Evolutionary conservation across 768 basidiomycete species (phyloP).

Genomic region (Phylloporus sp.): DNA sequence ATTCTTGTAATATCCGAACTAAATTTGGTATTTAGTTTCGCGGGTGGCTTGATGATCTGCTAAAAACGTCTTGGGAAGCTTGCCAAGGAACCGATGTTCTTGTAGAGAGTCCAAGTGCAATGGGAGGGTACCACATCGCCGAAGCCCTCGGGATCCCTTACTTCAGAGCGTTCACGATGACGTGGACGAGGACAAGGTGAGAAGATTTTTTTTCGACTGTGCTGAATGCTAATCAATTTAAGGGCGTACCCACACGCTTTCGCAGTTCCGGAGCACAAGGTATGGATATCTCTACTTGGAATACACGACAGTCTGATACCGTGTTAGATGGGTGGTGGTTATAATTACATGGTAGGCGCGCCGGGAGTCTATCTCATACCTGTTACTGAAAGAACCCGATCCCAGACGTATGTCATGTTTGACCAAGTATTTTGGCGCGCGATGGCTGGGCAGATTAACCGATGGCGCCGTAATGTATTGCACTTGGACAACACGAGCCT

Average conservation of each 20-base stretch:
- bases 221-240: slow-evolving; percentile 4
- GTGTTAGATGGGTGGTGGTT: slow-evolving; percentile 84
- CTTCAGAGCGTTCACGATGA: slow-evolving; percentile 96
- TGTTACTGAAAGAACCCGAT: slow-evolving; percentile 1
- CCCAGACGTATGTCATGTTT: slow-evolving; percentile 90
- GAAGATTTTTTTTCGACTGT: not conserved
- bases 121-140: slow-evolving; percentile 96
- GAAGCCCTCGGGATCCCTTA: slow-evolving; percentile 92
- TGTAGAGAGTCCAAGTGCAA: slow-evolving; percentile 93
- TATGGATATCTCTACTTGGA: slow-evolving; percentile 24
- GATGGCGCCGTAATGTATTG: slow-evolving; percentile 79
- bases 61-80: slow-evolving; percentile 93
- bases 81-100: slow-evolving; percentile 93
- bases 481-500: slow-evolving; percentile 76
- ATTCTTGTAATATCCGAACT: slow-evolving; percentile 3
- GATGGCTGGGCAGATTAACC: slow-evolving; percentile 89
- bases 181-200: slow-evolving; percentile 89
- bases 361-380: not conserved
- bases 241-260: slow-evolving; percentile 97
- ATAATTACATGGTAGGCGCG: slow-evolving; percentile 88
- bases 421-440: slow-evolving; percentile 98
- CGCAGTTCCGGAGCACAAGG: slow-evolving; percentile 94
- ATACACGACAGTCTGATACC: slow-evolving; percentile 13
- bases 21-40: slow-evolving; percentile 60
- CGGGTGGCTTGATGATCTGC: slow-evolving; percentile 94